These are phyloP conservation scores for Plasmodium reichenowi DNA, from an alignment of 169 alveolate species.

Conservation along the genomic window DNA sequence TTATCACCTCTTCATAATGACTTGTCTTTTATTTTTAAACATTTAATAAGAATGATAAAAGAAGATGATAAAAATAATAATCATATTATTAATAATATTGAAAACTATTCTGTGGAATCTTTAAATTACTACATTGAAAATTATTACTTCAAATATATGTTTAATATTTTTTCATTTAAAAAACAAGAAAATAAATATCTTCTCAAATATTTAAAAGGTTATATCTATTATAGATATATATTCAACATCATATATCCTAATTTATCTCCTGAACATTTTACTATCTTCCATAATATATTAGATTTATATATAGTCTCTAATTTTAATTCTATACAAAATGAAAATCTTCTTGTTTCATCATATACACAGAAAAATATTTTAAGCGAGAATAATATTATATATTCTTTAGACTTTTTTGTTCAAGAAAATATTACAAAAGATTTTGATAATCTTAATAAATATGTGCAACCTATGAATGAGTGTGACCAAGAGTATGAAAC, in stretches of 20 bases:
- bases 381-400: constrained; percentile 19
- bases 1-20: background rate
- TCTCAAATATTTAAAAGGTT: constrained; percentile 34
- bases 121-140: constrained; percentile 35
- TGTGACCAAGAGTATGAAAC: background rate
- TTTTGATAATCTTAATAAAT: background rate
- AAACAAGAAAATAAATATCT: constrained; percentile 17
- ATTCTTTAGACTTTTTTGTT: background rate
- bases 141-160: constrained; percentile 33
- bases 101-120: constrained; percentile 18
- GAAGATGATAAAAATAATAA: constrained; percentile 1
- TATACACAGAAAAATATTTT: background rate
- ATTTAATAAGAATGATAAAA: constrained; percentile 1
- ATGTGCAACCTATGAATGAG: constrained; percentile 4
- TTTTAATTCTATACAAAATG: constrained; percentile 3
- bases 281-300: constrained; percentile 9
- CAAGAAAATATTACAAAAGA: background rate
- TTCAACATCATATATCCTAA: background rate
- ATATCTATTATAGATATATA: constrained; percentile 27
- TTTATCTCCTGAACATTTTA: background rate
- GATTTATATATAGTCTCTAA: constrained; percentile 12
- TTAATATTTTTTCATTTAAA: constrained; percentile 34
- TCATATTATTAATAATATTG: background rate
- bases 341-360: background rate
- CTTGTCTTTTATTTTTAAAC: constrained; percentile 21